Conservation (phyloP, 768 basidiomycete genomes). For the Rhizopogon vulgaris region DNA sequence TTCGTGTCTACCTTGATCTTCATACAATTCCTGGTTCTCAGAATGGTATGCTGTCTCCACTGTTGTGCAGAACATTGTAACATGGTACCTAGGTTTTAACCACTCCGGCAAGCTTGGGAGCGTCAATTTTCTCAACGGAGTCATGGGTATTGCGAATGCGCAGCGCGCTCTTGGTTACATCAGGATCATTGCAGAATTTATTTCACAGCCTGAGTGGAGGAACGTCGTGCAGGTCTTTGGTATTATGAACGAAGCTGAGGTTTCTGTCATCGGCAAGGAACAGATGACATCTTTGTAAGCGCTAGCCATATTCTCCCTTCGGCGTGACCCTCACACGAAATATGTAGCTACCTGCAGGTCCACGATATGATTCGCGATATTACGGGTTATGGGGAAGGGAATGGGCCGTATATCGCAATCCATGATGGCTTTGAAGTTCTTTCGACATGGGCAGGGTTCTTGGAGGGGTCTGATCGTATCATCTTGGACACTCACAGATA, state of each 20-base stretch:
- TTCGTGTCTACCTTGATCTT: conserved; percentile 78
- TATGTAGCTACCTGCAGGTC: conserved; percentile 45
- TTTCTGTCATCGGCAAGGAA: conserved; percentile 46
- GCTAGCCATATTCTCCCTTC: neutral
- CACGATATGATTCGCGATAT: conserved; percentile 64
- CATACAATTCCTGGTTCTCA: conserved; percentile 78
- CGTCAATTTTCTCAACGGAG: conserved; percentile 59
- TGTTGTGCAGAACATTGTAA: neutral
- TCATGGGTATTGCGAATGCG: conserved; percentile 86
- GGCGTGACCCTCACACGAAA: neutral
- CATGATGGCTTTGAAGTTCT: conserved; percentile 58
- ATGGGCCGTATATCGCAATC: conserved; percentile 48
- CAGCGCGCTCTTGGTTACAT: conserved; percentile 74
- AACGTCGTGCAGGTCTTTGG: conserved; percentile 57
- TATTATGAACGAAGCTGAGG: conserved; percentile 58
- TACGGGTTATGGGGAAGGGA: conserved; percentile 65
- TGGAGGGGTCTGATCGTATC: conserved; percentile 54
- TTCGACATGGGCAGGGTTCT: conserved; percentile 40
- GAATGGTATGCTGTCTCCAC: conserved; percentile 40
- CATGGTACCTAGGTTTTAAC: conserved; percentile 37
- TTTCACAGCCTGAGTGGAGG: conserved; percentile 67
- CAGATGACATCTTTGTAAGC: conserved; percentile 57
- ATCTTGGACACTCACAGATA: conserved; percentile 68
- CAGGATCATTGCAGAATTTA: conserved; percentile 71
- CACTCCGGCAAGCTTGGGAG: conserved; percentile 57